Percentiles rank a stretch among this genome's conserved stretches.
These are phyloP conservation scores for Thozetella sp. DNA, from an alignment of 495 filamentous ascomycete species.

Conservation along the genomic window DNA sequence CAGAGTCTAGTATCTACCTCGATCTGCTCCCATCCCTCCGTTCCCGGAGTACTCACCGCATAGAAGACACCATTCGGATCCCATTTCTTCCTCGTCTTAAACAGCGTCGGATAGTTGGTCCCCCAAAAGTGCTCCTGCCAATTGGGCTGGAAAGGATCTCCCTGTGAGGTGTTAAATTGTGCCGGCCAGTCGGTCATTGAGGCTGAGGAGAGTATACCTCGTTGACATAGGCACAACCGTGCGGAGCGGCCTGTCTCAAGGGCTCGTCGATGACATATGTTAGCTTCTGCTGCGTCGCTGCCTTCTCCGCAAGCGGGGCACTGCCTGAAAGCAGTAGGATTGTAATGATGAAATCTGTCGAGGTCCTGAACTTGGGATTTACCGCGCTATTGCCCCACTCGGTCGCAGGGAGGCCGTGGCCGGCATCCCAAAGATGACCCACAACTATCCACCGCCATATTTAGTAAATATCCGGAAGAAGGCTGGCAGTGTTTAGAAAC, in stretches of 20 bases:
- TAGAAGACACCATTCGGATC: conserved; percentile 59
- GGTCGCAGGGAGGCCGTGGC: conserved; percentile 28
- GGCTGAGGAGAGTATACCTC: too few species aligned
- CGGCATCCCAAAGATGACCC: conserved; percentile 54
- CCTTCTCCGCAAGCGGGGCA: conserved; percentile 34
- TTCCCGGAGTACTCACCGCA: conserved; percentile 40
- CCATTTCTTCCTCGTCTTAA: conserved; percentile 53
- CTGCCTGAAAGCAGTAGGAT: conserved; percentile 29
- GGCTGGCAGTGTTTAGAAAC: too few species aligned
- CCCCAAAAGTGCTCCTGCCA: conserved; percentile 61
- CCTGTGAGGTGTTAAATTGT: conserved; percentile 27
- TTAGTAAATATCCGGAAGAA: conserved; percentile 37
- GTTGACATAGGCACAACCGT: conserved; percentile 43
- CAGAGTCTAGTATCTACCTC: conserved; percentile 43
- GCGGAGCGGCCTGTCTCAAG: conserved; percentile 41
- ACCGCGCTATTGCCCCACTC: conserved; percentile 34
- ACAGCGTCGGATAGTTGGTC: conserved; percentile 42
- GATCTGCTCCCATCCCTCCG: conserved; percentile 45
- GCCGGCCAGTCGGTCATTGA: too few species aligned
- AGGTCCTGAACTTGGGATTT: conserved; percentile 41
- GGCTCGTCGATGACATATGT: conserved; percentile 42
- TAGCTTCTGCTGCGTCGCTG: conserved; percentile 31
- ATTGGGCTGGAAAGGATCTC: conserved; percentile 54
- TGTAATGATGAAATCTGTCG: conserved; percentile 51
- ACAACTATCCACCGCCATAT: conserved; percentile 36